Percentiles rank a stretch among this genome's conserved stretches.
phyloP scores from a whole-genome alignment of 2,329 filamentous ascomycete genomes.

The Neofusicoccum cordaticola region DNA sequence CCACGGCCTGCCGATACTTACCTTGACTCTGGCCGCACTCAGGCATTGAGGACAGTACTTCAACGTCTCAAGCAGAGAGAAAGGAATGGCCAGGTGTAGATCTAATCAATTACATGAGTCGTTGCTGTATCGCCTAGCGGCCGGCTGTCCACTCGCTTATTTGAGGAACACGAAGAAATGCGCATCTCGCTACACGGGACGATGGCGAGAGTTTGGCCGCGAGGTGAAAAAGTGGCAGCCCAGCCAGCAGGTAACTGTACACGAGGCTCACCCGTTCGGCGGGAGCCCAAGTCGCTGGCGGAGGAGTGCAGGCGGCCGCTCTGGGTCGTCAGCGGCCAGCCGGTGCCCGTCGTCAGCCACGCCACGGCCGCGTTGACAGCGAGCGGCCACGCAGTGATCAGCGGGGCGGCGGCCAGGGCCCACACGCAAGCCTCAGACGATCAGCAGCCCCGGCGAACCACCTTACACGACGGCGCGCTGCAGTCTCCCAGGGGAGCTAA shows the following conservation, averaged over 20 bases:
- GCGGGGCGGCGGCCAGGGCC: not conserved
- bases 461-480: not conserved
- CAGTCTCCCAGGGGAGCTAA: not conserved
- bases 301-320: too few species aligned
- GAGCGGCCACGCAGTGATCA: constrained; percentile 11
- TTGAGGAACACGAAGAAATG: not conserved
- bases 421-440: constrained; percentile 12
- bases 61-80: not conserved
- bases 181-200: too few species aligned
- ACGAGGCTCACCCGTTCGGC: not conserved
- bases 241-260: not conserved
- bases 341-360: not conserved
- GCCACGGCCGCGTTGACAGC: constrained; percentile 9
- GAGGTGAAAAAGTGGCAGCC: not conserved
- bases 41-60: not conserved
- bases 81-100: not conserved
- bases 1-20: not conserved
- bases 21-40: not conserved
- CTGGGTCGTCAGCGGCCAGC: not conserved
- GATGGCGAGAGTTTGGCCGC: too few species aligned
- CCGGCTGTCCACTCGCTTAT: not conserved
- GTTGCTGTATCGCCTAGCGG: not conserved
- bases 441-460: not conserved
- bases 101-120: not conserved
- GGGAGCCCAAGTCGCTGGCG: not conserved